phyloP scores from a whole-genome alignment of 305 asterid genomes.

The Solanum aculeatissimum region DNA sequence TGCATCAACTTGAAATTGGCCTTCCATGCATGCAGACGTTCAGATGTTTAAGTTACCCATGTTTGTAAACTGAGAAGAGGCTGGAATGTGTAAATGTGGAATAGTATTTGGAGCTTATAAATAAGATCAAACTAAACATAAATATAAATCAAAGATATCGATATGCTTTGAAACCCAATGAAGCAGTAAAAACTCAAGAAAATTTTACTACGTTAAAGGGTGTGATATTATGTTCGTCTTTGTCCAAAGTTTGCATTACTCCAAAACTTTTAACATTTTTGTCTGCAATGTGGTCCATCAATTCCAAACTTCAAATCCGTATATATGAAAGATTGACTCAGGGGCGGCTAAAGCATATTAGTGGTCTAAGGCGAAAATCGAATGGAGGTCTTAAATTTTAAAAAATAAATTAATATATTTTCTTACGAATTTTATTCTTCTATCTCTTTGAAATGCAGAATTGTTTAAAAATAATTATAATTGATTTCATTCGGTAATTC shows the following conservation, averaged over 20 bases:
- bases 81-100: background rate
- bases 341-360: too few species aligned
- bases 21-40: background rate
- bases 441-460: too few species aligned
- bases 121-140: background rate
- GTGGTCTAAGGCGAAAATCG: too few species aligned
- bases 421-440: too few species aligned
- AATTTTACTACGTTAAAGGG: background rate
- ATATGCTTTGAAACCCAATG: background rate
- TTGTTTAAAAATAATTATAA: too few species aligned
- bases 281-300: background rate
- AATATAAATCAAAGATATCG: background rate
- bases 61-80: background rate
- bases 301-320: background rate
- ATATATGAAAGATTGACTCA: too few species aligned
- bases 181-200: background rate
- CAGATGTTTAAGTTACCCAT: background rate
- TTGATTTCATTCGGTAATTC: too few species aligned
- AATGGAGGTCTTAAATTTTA: too few species aligned
- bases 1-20: background rate
- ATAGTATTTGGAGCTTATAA: background rate
- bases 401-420: too few species aligned
- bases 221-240: background rate
- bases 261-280: background rate
- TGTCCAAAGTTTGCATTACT: background rate